These are phyloP conservation scores for Ensete glaucum DNA, from an alignment of 176 grass and related monocot genomes.

Conservation along the genomic window DNA sequence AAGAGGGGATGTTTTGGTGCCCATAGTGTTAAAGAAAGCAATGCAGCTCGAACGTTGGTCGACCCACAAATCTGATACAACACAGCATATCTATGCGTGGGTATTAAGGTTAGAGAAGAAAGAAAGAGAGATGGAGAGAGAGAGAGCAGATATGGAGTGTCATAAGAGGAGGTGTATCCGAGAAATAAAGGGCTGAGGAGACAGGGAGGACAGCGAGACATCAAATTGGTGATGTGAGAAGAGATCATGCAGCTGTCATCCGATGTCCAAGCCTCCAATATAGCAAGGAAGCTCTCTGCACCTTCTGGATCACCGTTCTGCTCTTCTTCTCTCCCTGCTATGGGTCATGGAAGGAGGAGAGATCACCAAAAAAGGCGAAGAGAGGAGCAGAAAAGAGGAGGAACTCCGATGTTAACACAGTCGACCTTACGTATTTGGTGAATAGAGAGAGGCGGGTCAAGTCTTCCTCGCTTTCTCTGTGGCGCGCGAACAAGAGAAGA, in stretches of 20 bases:
- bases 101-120: too few relatives aligned
- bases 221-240: slow-evolving; percentile 8
- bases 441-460: background rate
- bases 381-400: slow-evolving; percentile 19
- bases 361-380: slow-evolving; percentile 22
- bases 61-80: too few relatives aligned
- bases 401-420: slow-evolving; percentile 12
- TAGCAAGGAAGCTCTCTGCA: slow-evolving; percentile 12
- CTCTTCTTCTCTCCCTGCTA: slow-evolving; percentile 11
- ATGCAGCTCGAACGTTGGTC: too few relatives aligned
- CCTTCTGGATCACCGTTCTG: background rate
- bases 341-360: slow-evolving; percentile 22
- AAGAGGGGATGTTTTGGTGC: background rate
- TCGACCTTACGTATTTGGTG: background rate
- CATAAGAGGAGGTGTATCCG: background rate
- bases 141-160: background rate
- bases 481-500: too few relatives aligned
- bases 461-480: background rate
- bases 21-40: too few relatives aligned
- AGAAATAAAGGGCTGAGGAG: background rate
- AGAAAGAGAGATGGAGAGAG: background rate
- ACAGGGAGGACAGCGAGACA: slow-evolving; percentile 1
- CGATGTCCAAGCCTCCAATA: slow-evolving; percentile 34
- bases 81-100: too few relatives aligned
- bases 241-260: slow-evolving; percentile 53